Evolutionary conservation across 805 yeast genomes (phyloP).

Genomic region (Metschnikowia gelsemii): DNA sequence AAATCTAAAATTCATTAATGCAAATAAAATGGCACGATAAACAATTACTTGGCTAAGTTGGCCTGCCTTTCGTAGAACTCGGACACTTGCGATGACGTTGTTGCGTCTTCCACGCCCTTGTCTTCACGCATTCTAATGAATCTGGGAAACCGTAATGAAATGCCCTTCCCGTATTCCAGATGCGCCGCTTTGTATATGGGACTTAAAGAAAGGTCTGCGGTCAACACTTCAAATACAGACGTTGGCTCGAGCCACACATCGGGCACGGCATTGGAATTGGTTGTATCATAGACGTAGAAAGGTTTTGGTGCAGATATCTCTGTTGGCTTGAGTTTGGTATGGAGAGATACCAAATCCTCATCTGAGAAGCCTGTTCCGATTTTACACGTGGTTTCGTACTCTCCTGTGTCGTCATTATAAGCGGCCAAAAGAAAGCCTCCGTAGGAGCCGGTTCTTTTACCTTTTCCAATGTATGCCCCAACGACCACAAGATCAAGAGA

Average conservation of each 20-base stretch:
- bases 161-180: conserved; percentile 71
- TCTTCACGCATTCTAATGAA: conserved; percentile 83
- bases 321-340: conserved; percentile 62
- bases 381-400: conserved; percentile 92
- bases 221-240: conserved; percentile 77
- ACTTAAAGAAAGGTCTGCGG: conserved; percentile 86
- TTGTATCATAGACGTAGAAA: conserved; percentile 62
- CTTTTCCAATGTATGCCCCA: conserved; percentile 92
- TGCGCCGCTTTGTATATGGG: conserved; percentile 89
- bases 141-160: conserved; percentile 86
- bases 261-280: conserved; percentile 65
- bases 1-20: neutral
- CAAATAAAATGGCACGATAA: neutral
- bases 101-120: conserved; percentile 81
- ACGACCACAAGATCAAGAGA: conserved; percentile 89
- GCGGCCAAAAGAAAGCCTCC: conserved; percentile 94
- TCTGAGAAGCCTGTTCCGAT: conserved; percentile 97
- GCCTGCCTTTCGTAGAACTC: conserved; percentile 82
- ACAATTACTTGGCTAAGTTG: conserved; percentile 23
- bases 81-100: conserved; percentile 77
- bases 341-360: conserved; percentile 63
- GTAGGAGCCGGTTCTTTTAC: conserved; percentile 91
- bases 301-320: conserved; percentile 65
- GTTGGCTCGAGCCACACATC: conserved; percentile 96
- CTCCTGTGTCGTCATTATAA: conserved; percentile 87